Evolutionary conservation across 192 early-diverging fungal species (phyloP), one percentile per base, ranked within the genome.

Genomic region (Coemansia sp.): DNA sequence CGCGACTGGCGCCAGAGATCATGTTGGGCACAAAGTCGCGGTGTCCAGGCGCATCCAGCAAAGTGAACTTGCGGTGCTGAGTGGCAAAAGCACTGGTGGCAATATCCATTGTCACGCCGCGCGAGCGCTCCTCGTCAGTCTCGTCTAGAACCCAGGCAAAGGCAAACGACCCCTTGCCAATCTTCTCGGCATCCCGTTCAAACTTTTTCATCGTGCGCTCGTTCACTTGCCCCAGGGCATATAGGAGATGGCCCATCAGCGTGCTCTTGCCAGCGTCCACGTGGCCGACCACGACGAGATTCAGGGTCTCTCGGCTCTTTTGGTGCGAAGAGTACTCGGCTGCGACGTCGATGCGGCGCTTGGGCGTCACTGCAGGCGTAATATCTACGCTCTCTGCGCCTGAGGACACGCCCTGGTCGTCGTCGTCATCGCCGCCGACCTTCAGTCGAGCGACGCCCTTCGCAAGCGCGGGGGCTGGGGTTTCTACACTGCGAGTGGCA

Each of bases 21-120:
- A 99, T 98, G 75, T 97, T 96, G n/a, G 98, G 97, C 61, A 99
- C 92, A 80, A 99, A 99, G 82, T 99, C 98, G 24, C 93, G 87
- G 72, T 99, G 98, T 4, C 98, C 98, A 3, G 98, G 98, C 3
- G 97, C 95, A 74, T 99, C 98, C 70, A 99, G 73, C 13, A 99
- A 66, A 6, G 95, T 97, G 68, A 97, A 97, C 36, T 84, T 78
- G 22, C 90, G 86, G 36, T 91, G 70, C 22, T 73, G 65, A 2
- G 97, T 99, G 71, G 92, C 88, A 77, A 99, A 99, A 65, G 90
- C 87, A 34, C 87, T 92, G 55, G 95, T 91, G 24, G 94, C 98
- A 65, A 98, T 88, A 69, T 99, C 97, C 86, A 98, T 99, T 0
- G 98, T 99, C 47, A 99, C 95, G 22, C 98, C 98, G 38, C 93